Conservation (phyloP, 2,329 filamentous ascomycete genomes). For the Colletotrichum musae region DNA sequence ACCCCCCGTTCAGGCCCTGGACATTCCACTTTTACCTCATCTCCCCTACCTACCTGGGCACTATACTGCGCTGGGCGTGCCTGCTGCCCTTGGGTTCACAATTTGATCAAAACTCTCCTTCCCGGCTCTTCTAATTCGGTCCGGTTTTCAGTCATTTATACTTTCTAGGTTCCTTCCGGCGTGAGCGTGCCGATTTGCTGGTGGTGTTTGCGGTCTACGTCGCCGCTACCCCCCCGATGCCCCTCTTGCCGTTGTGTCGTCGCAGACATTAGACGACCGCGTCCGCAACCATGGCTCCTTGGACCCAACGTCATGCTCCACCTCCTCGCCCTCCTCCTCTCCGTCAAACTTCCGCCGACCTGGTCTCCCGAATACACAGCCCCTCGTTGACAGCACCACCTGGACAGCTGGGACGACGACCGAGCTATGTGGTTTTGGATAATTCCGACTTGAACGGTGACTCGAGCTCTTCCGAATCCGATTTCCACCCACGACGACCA, state of each 20-base stretch:
- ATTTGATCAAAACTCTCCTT: conserved; percentile 20
- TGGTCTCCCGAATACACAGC: conserved; percentile 55
- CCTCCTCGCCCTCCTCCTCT: conserved; percentile 39
- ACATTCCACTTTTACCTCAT: conserved; percentile 27
- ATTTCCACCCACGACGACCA: conserved; percentile 50
- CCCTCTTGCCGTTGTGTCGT: conserved; percentile 17
- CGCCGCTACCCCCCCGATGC: conserved; percentile 24
- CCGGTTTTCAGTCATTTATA: background rate
- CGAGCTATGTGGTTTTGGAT: conserved; percentile 44
- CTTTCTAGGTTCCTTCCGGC: background rate
- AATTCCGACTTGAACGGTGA: conserved; percentile 49
- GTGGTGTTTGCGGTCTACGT: conserved; percentile 8
- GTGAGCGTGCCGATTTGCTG: conserved; percentile 17
- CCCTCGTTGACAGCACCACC: conserved; percentile 48
- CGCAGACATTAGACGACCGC: conserved; percentile 41
- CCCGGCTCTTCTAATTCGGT: background rate
- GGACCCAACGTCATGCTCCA: conserved; percentile 44
- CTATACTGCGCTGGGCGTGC: background rate
- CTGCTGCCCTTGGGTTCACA: conserved; percentile 3
- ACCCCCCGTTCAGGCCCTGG: background rate
- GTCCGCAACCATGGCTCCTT: conserved; percentile 51
- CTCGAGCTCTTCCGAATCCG: conserved; percentile 62
- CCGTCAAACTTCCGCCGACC: conserved; percentile 46
- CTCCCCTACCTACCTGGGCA: background rate
- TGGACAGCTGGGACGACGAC: conserved; percentile 42